Evolutionary conservation across 352 stramenopile species (phyloP), one percentile per base, ranked within the genome.

Genomic region (Globisporangium acanthophoron): DNA sequence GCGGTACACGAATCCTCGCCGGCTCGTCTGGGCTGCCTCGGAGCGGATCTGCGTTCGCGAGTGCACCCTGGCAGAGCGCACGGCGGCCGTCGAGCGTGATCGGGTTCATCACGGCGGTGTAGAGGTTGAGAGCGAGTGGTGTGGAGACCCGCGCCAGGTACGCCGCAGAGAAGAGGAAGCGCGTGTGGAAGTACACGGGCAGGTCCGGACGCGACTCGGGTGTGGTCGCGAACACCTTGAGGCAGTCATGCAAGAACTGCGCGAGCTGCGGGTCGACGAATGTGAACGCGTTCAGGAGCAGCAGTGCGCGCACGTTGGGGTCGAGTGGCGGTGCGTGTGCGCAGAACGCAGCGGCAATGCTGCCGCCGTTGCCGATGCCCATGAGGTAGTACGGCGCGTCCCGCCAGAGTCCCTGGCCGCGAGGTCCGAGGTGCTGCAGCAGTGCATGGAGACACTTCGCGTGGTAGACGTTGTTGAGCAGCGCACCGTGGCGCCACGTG

Each of bases 111-210:
- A 98, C 90, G 0, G 94, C 94, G 20, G 94, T 98, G 70, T 98
- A 98, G 35, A 98, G 68, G 72, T 98, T 98, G 27, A 99, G 78
- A 2, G 94, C 96, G 51, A 98, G 69, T n/a, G 94, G 93, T 15
- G 93, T 94, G 7, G 92, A 95, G 12, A 98, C 94, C 35, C 93
- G 87, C 13, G 76, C 78, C 13, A 99, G 67, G 67, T 99, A 99
- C 49, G 72, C 65, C 1, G 77, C 55, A 0, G 85, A 97, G 73
- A 99, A 98, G 35, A 98, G 73, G 65, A 97, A 98, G 3, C 94
- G 73, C 29, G 87, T 71, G 75, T 97, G 97, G 71, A 98, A 98
- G 70, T 98, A 98, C 11, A 98, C 87, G 11, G 94, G 93, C 12
- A 98, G 70, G 65, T 98, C 93, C 9, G 96, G 93, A 12, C 94